Percentiles rank a stretch among this genome's conserved stretches.
Evolutionary conservation across 331 rosid species (phyloP).

Genomic region (Cydonia oblonga): DNA sequence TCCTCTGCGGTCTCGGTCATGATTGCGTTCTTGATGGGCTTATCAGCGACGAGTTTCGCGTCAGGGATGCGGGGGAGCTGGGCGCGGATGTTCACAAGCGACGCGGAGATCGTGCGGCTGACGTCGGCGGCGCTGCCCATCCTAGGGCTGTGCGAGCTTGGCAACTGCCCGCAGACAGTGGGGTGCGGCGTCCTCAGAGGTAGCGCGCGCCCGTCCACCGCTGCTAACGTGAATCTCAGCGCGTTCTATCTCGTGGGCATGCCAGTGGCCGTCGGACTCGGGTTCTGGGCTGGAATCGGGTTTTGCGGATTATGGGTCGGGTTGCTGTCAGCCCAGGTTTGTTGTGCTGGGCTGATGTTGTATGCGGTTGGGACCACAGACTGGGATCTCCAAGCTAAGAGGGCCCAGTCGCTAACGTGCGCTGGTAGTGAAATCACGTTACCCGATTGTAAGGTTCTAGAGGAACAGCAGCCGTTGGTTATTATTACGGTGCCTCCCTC

Average conservation of each 20-base stretch:
- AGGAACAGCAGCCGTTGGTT: slow-evolving; percentile 26
- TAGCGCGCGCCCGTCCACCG: slow-evolving; percentile 70
- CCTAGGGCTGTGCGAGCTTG: slow-evolving; percentile 82
- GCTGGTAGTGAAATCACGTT: background rate
- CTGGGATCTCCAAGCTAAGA: slow-evolving; percentile 59
- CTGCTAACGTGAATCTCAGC: slow-evolving; percentile 65
- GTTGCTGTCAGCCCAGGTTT: slow-evolving; percentile 64
- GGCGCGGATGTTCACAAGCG: slow-evolving; percentile 66
- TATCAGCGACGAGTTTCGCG: slow-evolving; percentile 48
- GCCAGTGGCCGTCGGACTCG: slow-evolving; percentile 85
- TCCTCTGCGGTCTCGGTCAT: slow-evolving; percentile 49
- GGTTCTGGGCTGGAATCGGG: slow-evolving; percentile 40
- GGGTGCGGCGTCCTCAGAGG: slow-evolving; percentile 83
- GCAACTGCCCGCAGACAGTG: slow-evolving; percentile 93
- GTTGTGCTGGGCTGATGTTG: slow-evolving; percentile 79
- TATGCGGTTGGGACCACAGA: slow-evolving; percentile 63
- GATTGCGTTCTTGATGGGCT: slow-evolving; percentile 39
- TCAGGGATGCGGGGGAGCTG: slow-evolving; percentile 40
- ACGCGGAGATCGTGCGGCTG: slow-evolving; percentile 41
- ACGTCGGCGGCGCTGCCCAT: slow-evolving; percentile 65
- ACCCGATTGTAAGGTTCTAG: background rate
- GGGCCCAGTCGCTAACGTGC: slow-evolving; percentile 46
- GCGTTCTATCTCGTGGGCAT: slow-evolving; percentile 81
- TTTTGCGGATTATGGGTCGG: slow-evolving; percentile 92
- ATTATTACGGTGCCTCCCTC: slow-evolving; percentile 16